Base-by-base conservation (phyloP, 2,329 filamentous ascomycete species). In the Zymoseptoria ardabiliae region DNA sequence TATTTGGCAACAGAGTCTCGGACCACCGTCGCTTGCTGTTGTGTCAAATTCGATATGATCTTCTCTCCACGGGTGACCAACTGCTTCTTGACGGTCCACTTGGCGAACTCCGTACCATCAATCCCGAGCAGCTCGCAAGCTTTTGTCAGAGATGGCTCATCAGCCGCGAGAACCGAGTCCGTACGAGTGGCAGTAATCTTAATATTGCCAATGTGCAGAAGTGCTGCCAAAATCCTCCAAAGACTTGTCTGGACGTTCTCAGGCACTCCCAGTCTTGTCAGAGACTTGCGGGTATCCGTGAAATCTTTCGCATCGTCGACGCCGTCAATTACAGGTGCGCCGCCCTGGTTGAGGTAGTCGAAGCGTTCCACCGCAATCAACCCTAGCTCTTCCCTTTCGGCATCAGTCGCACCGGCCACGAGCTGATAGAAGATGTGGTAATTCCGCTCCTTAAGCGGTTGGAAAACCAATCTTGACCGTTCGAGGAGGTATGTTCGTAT, bases 381-480 rank as follows among this genome's bases (percentile, higher is more conserved):
- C 50, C 86, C 85, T 60, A 97, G 82, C 67, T 93, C 87, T 72
- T 93, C 83, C 54, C 86, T 87, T 76, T 97, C 88, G 63, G 85
- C 81, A 30, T 96, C 90, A 1, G 90, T 86, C n/a, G 92, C 89
- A 72, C 95, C 94, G 54, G 92, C 91, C 52, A 97, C 87, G 55
- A 99, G 83, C 75, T 99, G 94, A 76, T 99, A 99, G 78, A 99
- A 99, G 70, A 99, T 93, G 76, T 99, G 94, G 77, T 99, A 99
- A 75, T 99, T 99, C 67, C 94, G 85, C 79, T 99, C 94, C 78
- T 96, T 97, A 64, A 97, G 80, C 50, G 94, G 94, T 73, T 99
- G 94, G 76, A 97, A 99, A 19, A 97, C 94, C 69, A 99, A 81
- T 78, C 94, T 88, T 63, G 94, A 97, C 61, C 94, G 89, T 75